Evolutionary conservation across 768 basidiomycete species (phyloP).

Genomic region (Mycena leptocephala): DNA sequence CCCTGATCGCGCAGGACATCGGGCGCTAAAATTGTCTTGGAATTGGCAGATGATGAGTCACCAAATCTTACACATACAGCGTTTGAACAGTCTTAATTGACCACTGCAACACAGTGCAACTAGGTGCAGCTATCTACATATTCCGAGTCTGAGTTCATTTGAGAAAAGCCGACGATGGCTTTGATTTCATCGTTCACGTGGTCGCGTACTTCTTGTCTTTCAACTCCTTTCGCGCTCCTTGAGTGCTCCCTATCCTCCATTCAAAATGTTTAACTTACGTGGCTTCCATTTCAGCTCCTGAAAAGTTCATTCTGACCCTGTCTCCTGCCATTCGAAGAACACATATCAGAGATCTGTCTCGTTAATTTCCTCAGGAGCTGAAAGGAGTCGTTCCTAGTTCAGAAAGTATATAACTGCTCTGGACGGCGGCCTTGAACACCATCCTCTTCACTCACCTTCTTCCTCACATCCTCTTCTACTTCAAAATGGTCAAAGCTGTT

Average conservation of each 20-base stretch:
- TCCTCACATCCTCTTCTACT: background rate
- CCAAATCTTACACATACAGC: background rate
- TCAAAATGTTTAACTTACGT: background rate
- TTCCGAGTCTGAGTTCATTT: no score
- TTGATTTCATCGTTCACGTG: background rate
- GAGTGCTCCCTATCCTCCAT: no score
- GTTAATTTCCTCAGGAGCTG: background rate
- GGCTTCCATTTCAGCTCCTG: background rate
- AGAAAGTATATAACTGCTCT: background rate
- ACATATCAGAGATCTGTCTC: background rate
- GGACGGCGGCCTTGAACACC: background rate
- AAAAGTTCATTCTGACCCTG: background rate
- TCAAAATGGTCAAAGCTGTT: conserved; percentile 35
- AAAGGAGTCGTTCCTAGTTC: background rate
- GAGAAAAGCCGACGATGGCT: no score
- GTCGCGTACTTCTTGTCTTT: background rate
- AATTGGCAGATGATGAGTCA: conserved; percentile 9
- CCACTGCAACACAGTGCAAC: background rate
- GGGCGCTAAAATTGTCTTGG: conserved; percentile 16
- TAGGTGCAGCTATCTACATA: no score
- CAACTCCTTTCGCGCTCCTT: background rate
- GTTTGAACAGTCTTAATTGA: background rate
- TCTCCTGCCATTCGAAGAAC: no score
- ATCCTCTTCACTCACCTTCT: background rate
- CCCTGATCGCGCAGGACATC: conserved; percentile 9